Base-by-base conservation (phyloP, 116 monocot species). In the Cymodocea nodosa region DNA sequence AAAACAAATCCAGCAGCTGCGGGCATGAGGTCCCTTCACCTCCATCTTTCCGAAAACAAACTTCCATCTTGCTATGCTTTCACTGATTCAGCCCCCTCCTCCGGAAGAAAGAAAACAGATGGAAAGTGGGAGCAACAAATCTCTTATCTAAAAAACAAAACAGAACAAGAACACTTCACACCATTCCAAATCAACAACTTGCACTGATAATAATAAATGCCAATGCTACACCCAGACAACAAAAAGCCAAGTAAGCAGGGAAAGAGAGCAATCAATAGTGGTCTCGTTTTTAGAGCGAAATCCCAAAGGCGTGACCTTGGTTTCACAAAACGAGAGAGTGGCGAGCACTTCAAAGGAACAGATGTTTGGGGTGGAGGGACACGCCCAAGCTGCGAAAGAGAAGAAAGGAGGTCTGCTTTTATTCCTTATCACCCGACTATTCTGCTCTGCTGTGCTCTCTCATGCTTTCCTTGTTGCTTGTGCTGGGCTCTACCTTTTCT, bases 1-100 rank as follows among this genome's bases (percentile, higher is more conserved):
- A 71, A 30, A 89, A 85, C 51, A 89, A 70, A 70, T 89, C 82
- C 22, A 85, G 75, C 52, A 89, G 67, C 70, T 72, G 70, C n/a
- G 85, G 85, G 64, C 70, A 52, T 0, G 73, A 16, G 8, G 16
- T 53, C 15, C 25, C 63, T 55, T 15, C 60, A 48, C 54, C 23
- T 67, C 34, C 62, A 44, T 44, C 44, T 44, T 35, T 60, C 34
- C 4, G 60, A 8, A 60, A 60, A 60, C 60, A 35, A 6, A 35
- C 37, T 39, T 18, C 62, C 62, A 62, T 62, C 18, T 57, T 57
- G 57, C 20, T 22, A 6, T 57, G 8, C 20, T 57, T 57, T 57
- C 57, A 11, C 20, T 12, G 24, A 23, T 57, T 24, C 19, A 15
- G 15, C 23, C 3, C 30, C 30, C 30, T 3, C 1, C 30, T 1